A percentile compares a stretch with the other conserved stretches of the same genome.
These are phyloP conservation scores for Gelatoporia subvermispora DNA, from an alignment of 768 basidiomycete genomes.

Conservation along the genomic window DNA sequence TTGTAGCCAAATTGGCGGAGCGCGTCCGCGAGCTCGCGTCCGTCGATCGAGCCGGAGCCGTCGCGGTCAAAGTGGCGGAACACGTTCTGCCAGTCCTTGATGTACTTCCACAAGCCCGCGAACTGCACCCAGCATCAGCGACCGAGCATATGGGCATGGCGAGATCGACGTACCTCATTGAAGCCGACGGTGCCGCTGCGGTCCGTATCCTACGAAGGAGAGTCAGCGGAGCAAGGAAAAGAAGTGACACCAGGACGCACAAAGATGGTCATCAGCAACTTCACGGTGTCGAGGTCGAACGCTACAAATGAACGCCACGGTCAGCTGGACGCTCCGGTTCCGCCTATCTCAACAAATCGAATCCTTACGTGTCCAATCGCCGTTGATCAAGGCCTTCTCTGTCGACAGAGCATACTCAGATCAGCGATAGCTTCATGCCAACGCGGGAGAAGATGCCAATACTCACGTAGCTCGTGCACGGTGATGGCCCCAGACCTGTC, in stretches of 20 bases:
- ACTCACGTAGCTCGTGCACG: slow-evolving; percentile 63
- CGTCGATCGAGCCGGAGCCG: slow-evolving; percentile 74
- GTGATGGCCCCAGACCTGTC: slow-evolving; percentile 67
- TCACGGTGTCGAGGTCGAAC: slow-evolving; percentile 84
- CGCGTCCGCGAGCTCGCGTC: slow-evolving; percentile 60
- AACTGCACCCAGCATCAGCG: slow-evolving; percentile 37
- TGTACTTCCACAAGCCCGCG: slow-evolving; percentile 75
- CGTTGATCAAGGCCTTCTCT: slow-evolving; percentile 48
- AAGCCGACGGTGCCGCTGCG: slow-evolving; percentile 77
- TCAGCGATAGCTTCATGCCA: not conserved
- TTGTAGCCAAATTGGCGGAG: slow-evolving; percentile 76
- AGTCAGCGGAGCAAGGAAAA: not conserved
- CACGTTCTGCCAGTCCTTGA: slow-evolving; percentile 86
- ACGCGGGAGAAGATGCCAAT: slow-evolving; percentile 32
- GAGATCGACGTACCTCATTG: slow-evolving; percentile 51
- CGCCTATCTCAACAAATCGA: not conserved
- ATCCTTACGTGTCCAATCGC: slow-evolving; percentile 74
- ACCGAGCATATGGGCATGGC: not conserved
- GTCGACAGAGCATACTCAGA: not conserved
- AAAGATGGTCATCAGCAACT: slow-evolving; percentile 79
- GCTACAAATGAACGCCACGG: slow-evolving; percentile 32
- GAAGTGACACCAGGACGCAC: slow-evolving; percentile 35
- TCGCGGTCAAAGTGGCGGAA: slow-evolving; percentile 85
- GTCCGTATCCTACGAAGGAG: slow-evolving; percentile 50
- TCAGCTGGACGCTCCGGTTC: too few species aligned